Base-by-base conservation (phyloP, 768 basidiomycete species). In the Gautieria morchelliformis region DNA sequence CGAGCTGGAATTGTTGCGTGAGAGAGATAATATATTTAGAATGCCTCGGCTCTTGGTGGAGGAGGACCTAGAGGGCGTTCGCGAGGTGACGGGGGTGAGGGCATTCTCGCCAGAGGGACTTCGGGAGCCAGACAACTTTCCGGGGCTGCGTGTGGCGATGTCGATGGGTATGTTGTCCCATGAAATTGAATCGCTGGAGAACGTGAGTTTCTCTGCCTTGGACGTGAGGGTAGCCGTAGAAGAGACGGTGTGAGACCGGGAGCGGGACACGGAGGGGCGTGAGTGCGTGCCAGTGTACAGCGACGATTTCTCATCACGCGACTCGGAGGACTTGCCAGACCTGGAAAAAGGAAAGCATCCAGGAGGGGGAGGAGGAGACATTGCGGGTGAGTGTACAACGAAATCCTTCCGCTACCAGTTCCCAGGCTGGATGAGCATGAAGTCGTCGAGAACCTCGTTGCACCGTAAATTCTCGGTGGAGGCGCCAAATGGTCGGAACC, bases 1-100 rank as follows among this genome's bases (percentile, higher is more conserved):
- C 1, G 80, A 74, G 2, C 56, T 57, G 30, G 87, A 87, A 61
- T 88, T 84, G 22, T 78, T 80, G n/a, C 80, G 74, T 32, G 75
- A 69, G 15, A 57, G 42, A 15, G 15, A 19, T 10, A 57, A 35
- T 1, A 44, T 32, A 12, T 20, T 50, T 5, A 57, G 22, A 27
- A 57, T n/a, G 20, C 48, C 48, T 44, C 37, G 49, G 56, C 56
- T 57, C 39, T 50, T 57, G 15, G 27, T 57, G 46, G 56, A 57
- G 12, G 56, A 57, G 27, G 30, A 49, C 14, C n/a, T 15, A 20
- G 56, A 49, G 8, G 47, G 45, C 5, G 41, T 55, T 24, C 53
- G 53, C 12, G 53, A 55, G 14, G 41, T 27, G 3, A 55, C 41
- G 7, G 53, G 53, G 20, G 24, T 55, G 8, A 55, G 32, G 11